These are phyloP conservation scores for Didymella sp. DNA, from an alignment of 2,329 filamentous ascomycete genomes.

Conservation along the genomic window DNA sequence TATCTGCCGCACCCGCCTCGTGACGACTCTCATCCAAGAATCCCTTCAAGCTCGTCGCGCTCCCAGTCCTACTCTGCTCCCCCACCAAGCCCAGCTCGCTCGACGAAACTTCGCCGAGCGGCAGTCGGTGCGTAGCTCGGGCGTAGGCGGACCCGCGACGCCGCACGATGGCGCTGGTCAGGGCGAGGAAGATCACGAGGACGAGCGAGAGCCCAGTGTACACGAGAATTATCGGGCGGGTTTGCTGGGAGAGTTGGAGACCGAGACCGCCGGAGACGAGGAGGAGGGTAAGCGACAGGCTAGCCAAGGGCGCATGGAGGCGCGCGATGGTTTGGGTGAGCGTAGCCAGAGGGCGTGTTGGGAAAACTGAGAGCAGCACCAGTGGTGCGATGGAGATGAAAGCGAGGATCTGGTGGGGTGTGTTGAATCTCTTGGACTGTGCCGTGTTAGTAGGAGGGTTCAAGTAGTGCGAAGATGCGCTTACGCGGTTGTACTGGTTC, in stretches of 20 bases:
- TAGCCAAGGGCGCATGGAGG: constrained; percentile 54
- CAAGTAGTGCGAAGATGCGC: constrained; percentile 9
- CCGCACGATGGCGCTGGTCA: constrained; percentile 34
- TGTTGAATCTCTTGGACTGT: constrained; percentile 52
- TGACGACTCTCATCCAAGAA: constrained; percentile 15
- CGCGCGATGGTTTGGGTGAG: constrained; percentile 50
- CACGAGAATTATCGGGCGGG: constrained; percentile 33
- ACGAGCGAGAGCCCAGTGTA: constrained; percentile 29
- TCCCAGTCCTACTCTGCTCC: constrained; percentile 21
- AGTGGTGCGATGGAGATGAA: constrained; percentile 57
- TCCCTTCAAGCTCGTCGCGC: constrained; percentile 21
- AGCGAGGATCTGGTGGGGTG: constrained; percentile 58
- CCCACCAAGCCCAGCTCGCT: constrained; percentile 28
- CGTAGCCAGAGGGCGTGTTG: constrained; percentile 37
- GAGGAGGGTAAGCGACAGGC: constrained; percentile 35
- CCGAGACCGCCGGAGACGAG: constrained; percentile 46
- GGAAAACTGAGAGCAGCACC: constrained; percentile 34
- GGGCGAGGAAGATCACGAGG: constrained; percentile 27
- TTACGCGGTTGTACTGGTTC: constrained; percentile 50
- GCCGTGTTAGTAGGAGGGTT: constrained; percentile 6
- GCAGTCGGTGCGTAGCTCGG: constrained; percentile 20
- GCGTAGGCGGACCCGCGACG: constrained; percentile 38
- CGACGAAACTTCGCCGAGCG: constrained; percentile 31
- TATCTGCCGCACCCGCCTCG: constrained; percentile 10
- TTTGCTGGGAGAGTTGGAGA: constrained; percentile 36